These are phyloP conservation scores for Penicillium sp. DNA, from an alignment of 2,329 filamentous ascomycete genomes.

Conservation along the genomic window DNA sequence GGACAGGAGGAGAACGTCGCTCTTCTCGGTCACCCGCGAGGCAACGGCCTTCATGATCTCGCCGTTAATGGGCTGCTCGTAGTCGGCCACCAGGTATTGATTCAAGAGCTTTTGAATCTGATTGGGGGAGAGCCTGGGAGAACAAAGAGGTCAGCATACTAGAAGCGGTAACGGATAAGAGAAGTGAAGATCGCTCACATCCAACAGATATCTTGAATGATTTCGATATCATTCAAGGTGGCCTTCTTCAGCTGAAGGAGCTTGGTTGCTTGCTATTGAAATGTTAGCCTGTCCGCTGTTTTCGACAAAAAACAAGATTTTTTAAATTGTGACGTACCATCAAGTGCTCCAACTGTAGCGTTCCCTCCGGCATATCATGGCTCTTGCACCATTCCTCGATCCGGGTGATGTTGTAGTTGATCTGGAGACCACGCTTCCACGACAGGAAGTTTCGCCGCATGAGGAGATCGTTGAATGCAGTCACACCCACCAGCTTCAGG, in stretches of 20 bases:
- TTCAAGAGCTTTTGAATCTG: conserved; percentile 99
- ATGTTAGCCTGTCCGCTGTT: conserved; percentile 13
- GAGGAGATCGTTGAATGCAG: conserved; percentile 95
- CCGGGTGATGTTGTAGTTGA: conserved; percentile 99
- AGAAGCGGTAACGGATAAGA: background rate
- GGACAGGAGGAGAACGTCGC: conserved; percentile 87
- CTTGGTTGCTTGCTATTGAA: conserved; percentile 85
- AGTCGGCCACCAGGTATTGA: conserved; percentile 97
- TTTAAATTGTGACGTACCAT: conserved; percentile 65
- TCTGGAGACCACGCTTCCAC: conserved; percentile 98
- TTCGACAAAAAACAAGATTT: too few relatives aligned
- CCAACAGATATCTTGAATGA: conserved; percentile 99
- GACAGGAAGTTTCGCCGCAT: conserved; percentile 98
- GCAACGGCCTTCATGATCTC: conserved; percentile 99
- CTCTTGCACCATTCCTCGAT: conserved; percentile 99
- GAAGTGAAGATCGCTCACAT: conserved; percentile 68
- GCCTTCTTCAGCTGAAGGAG: conserved; percentile 98
- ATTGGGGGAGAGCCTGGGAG: conserved; percentile 82
- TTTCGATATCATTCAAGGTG: conserved; percentile 97
- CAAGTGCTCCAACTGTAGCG: conserved; percentile 92
- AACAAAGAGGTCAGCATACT: conserved; percentile 11
- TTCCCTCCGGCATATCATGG: conserved; percentile 98
- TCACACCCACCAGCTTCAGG: conserved; percentile 89
- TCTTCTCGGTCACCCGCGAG: conserved; percentile 96
- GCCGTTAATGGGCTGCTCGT: conserved; percentile 98